Conservation (phyloP, 1,139 yeast species). For the Scheffersomyces illinoinensis region DNA sequence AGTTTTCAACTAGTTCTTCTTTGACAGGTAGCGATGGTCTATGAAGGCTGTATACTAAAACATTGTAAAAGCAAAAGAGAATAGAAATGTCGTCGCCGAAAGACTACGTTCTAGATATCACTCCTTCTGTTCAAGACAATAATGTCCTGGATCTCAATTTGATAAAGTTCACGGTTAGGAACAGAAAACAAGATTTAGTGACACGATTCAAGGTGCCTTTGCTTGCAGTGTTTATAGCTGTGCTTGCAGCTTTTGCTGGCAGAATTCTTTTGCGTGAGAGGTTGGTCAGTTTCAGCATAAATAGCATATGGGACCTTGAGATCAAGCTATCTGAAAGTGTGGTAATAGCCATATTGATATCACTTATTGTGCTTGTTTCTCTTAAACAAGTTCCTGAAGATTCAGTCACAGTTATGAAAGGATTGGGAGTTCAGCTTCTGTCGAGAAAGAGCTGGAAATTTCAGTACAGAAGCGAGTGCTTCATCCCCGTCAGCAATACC, state of each 20-base stretch:
- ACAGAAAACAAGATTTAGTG: conserved; percentile 7
- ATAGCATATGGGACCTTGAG: not conserved
- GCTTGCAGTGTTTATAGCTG: conserved; percentile 10
- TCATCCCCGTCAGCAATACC: conserved; percentile 54
- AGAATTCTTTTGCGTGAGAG: not conserved
- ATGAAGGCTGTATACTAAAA: not conserved
- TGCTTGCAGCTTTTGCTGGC: not conserved
- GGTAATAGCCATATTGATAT: conserved; percentile 4
- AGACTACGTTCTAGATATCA: conserved; percentile 30
- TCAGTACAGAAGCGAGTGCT: conserved; percentile 20
- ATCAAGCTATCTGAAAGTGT: not conserved
- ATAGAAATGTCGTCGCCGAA: conserved; percentile 31
- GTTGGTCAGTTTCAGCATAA: not conserved
- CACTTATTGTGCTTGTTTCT: conserved; percentile 10
- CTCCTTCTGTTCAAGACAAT: conserved; percentile 17
- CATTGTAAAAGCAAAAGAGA: not conserved
- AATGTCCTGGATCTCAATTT: conserved; percentile 11
- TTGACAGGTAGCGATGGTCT: not conserved
- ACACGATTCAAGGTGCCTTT: conserved; percentile 14
- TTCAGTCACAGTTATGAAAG: conserved; percentile 35
- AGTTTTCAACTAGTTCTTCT: not conserved
- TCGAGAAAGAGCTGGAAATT: conserved; percentile 32
- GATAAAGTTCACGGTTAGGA: conserved; percentile 22
- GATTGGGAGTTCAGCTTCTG: conserved; percentile 37
- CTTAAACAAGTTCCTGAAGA: conserved; percentile 32